A percentile compares a stretch with the other conserved stretches of the same genome.
These are phyloP conservation scores for Claviceps africana DNA, from an alignment of 2,329 filamentous ascomycete species.

Conservation along the genomic window DNA sequence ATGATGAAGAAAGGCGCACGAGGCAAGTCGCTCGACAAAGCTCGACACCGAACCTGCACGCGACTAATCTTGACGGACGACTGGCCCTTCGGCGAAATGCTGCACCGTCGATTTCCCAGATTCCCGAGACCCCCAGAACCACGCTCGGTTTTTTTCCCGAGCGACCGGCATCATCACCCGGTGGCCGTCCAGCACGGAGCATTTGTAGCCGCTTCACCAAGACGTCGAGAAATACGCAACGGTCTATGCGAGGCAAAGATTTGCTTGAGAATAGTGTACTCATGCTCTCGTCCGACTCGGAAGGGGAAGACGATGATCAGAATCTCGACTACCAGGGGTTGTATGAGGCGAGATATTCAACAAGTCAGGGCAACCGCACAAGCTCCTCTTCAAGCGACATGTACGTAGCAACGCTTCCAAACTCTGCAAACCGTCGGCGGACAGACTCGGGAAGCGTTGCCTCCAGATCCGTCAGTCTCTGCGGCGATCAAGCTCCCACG, in stretches of 20 bases:
- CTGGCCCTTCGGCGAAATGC: background rate
- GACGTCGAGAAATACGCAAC: constrained; percentile 32
- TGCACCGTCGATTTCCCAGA: background rate
- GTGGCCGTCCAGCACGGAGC: constrained; percentile 31
- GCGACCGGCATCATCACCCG: constrained; percentile 16
- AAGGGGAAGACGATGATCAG: constrained; percentile 25
- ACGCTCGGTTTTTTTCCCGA: constrained; percentile 8
- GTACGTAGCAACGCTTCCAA: constrained; percentile 27
- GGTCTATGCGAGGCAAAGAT: constrained; percentile 35
- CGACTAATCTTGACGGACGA: background rate
- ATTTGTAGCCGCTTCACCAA: constrained; percentile 41
- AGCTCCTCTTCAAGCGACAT: constrained; percentile 28
- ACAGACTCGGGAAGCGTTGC: constrained; percentile 6
- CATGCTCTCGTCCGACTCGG: constrained; percentile 44
- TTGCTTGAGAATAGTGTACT: constrained; percentile 41
- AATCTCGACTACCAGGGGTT: constrained; percentile 1
- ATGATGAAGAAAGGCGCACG: constrained; percentile 44
- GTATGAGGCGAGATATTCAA: constrained; percentile 8
- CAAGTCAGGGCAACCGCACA: constrained; percentile 24
- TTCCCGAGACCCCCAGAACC: constrained; percentile 11
- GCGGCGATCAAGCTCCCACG: constrained; percentile 13
- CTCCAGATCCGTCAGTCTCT: constrained; percentile 13
- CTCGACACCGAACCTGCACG: constrained; percentile 5
- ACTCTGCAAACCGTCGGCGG: constrained; percentile 5
- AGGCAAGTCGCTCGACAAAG: constrained; percentile 24